These are phyloP conservation scores for Choanephora cucurbitarum DNA, from an alignment of 371 early-diverging fungal species.

Conservation along the genomic window DNA sequence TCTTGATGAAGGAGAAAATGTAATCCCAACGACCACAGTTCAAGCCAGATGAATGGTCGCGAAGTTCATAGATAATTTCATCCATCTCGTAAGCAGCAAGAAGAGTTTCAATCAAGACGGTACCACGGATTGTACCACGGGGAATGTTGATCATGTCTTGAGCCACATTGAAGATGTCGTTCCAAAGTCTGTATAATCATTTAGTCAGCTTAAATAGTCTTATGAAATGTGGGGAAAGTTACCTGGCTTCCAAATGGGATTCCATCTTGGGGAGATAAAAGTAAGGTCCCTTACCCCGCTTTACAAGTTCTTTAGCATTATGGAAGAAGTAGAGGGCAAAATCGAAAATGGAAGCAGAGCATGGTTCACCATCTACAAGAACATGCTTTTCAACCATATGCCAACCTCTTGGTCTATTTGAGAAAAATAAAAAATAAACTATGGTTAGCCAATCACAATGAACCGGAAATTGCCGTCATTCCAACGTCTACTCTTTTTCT, in stretches of 20 bases:
- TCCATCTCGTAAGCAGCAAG: slow-evolving; percentile 97
- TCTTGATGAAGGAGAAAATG: slow-evolving; percentile 96
- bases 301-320: slow-evolving; percentile 82
- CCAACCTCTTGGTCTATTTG: slow-evolving; percentile 93
- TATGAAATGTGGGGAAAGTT: slow-evolving; percentile 1
- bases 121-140: slow-evolving; percentile 94
- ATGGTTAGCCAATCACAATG: neutral
- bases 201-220: neutral
- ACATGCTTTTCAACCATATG: slow-evolving; percentile 96
- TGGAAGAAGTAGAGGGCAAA: slow-evolving; percentile 97
- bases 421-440: neutral
- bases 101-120: slow-evolving; percentile 96
- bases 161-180: slow-evolving; percentile 91
- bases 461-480: neutral
- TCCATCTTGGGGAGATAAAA: slow-evolving; percentile 98
- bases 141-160: slow-evolving; percentile 90
- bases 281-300: slow-evolving; percentile 92
- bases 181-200: slow-evolving; percentile 75
- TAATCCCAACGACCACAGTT: slow-evolving; percentile 99
- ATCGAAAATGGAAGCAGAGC: slow-evolving; percentile 93
- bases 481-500: neutral
- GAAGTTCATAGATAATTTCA: slow-evolving; percentile 96
- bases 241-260: slow-evolving; percentile 89
- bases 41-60: slow-evolving; percentile 93
- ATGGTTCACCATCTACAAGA: slow-evolving; percentile 87